phyloP scores from a whole-genome alignment of 2,329 filamentous ascomycete species.

The Didymella keratinophila region DNA sequence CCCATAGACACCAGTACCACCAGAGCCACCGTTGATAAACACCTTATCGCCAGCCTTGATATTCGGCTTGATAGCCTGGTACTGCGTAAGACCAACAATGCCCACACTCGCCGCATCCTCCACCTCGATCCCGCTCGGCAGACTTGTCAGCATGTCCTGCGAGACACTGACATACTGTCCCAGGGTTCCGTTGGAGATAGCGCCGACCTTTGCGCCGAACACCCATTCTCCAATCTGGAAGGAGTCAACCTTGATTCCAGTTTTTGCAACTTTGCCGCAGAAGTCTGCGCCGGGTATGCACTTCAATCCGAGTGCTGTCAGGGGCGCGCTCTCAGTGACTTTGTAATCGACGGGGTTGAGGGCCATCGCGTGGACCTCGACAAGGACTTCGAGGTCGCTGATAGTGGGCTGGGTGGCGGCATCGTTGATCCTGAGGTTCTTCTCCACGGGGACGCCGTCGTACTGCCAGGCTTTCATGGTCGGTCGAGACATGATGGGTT shows the following conservation, averaged over 20 bases:
- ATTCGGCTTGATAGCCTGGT: slow-evolving; percentile 48
- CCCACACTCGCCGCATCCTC: slow-evolving; percentile 50
- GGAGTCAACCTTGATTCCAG: slow-evolving; percentile 33
- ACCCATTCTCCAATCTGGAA: slow-evolving; percentile 51
- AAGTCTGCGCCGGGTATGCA: slow-evolving; percentile 60
- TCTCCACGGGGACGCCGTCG: slow-evolving; percentile 58
- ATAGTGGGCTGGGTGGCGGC: slow-evolving; percentile 53
- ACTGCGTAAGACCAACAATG: slow-evolving; percentile 51
- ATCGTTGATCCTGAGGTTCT: slow-evolving; percentile 59
- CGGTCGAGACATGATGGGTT: slow-evolving; percentile 26
- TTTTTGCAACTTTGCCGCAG: slow-evolving; percentile 58
- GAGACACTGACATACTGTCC: slow-evolving; percentile 49
- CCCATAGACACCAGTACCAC: slow-evolving; percentile 66
- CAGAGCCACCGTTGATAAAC: slow-evolving; percentile 71
- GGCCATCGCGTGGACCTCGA: slow-evolving; percentile 62
- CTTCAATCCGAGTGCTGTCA: slow-evolving; percentile 48
- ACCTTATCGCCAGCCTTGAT: slow-evolving; percentile 59
- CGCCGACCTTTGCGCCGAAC: slow-evolving; percentile 48
- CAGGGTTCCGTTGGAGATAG: slow-evolving; percentile 47
- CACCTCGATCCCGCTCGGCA: slow-evolving; percentile 39
- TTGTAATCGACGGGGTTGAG: slow-evolving; percentile 74
- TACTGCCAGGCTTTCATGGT: slow-evolving; percentile 69
- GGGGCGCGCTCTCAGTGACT: slow-evolving; percentile 58
- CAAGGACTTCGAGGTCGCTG: slow-evolving; percentile 58
- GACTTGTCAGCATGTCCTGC: slow-evolving; percentile 24